Percentiles rank a stretch among this genome's conserved stretches.
These are phyloP conservation scores for Phoenix roebelenii DNA, from an alignment of 176 grass and related monocot genomes.

Conservation along the genomic window DNA sequence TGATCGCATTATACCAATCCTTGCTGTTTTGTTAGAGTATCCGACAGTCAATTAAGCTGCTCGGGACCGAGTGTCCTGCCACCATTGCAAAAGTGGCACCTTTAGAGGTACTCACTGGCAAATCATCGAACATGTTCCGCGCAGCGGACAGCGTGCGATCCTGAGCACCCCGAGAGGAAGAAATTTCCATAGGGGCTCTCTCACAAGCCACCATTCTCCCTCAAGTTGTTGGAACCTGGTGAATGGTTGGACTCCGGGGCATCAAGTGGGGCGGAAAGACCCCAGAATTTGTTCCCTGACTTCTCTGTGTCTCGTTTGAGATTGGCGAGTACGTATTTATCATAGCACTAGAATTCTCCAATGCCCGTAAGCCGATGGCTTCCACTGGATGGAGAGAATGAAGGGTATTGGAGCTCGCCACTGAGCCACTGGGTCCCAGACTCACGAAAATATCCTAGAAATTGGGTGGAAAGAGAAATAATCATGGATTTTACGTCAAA, in stretches of 20 bases:
- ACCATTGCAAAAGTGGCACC: slow-evolving; percentile 65
- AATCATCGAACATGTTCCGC: slow-evolving; percentile 28
- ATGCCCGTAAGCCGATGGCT: slow-evolving; percentile 41
- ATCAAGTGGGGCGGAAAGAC: slow-evolving; percentile 45
- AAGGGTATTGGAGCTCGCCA: slow-evolving; percentile 83
- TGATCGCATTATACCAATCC: slow-evolving; percentile 55
- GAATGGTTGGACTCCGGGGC: slow-evolving; percentile 40
- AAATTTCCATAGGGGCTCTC: slow-evolving; percentile 55
- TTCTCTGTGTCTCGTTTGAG: slow-evolving; percentile 29
- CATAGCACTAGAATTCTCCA: slow-evolving; percentile 76
- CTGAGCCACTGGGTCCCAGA: slow-evolving; percentile 33
- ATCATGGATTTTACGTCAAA: neutral
- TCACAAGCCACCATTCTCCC: slow-evolving; percentile 53
- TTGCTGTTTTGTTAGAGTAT: slow-evolving; percentile 39
- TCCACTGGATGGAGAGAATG: slow-evolving; percentile 39
- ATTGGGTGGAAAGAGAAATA: neutral
- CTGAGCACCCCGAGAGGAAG: slow-evolving; percentile 90
- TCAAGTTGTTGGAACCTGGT: slow-evolving; percentile 37
- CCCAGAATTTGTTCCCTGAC: slow-evolving; percentile 44
- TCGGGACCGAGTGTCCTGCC: slow-evolving; percentile 47
- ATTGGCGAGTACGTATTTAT: slow-evolving; percentile 60
- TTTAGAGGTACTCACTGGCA: slow-evolving; percentile 44
- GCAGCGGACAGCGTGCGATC: slow-evolving; percentile 47
- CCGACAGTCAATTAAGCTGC: slow-evolving; percentile 56
- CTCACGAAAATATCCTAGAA: slow-evolving; percentile 59